Base-by-base conservation (phyloP, 106 monocot species). In the Dendrobium huoshanense region DNA sequence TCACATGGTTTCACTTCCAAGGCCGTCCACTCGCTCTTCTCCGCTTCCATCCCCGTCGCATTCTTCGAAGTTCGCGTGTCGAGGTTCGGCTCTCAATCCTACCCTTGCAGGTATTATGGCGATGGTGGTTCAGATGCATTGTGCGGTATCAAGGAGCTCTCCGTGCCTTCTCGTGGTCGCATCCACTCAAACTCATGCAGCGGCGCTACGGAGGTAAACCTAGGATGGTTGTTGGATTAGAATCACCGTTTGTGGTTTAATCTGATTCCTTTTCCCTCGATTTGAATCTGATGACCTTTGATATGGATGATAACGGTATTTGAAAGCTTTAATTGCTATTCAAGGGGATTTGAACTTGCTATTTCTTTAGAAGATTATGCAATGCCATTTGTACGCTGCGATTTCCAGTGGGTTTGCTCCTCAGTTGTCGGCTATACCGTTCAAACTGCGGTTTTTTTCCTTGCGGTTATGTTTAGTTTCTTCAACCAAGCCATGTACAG, bases 271-370 rank as follows among this genome's bases (percentile, higher is more conserved):
- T 61, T 61, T 22, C 61, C 22, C 61, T 61, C 20, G 61, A 6
- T 70, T 33, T 70, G 13, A 22, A 70, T 70, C 37, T 15, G 37
- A 15, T 4, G 4, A 15, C 15, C 37, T 33, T 70, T 70, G 37
- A 22, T 70, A 2, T 70, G 25, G 20, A 25, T 65, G 25, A n/a
- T 22, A 65, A 24, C 25, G 64, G 9, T 5, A 7, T 22, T 25
- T 25, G 64, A 24, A 10, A 65, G 15, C 7, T 65, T 65, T 65
- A 24, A 25, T 8, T 25, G 25, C 24, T 65, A n/a, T 25, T 61
- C 9, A 65, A 24, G 70, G 70, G 70, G 37, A 33, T 70, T 70
- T 70, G 70, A 37, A 37, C 70, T 70, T 70, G 70, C 29, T 70
- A 37, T 37, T 13, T 70, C 29, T 37, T 37, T 40, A 70, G 70